Base-by-base conservation (phyloP, 495 filamentous ascomycete genomes). In the Amphirosellinia nigrospora region DNA sequence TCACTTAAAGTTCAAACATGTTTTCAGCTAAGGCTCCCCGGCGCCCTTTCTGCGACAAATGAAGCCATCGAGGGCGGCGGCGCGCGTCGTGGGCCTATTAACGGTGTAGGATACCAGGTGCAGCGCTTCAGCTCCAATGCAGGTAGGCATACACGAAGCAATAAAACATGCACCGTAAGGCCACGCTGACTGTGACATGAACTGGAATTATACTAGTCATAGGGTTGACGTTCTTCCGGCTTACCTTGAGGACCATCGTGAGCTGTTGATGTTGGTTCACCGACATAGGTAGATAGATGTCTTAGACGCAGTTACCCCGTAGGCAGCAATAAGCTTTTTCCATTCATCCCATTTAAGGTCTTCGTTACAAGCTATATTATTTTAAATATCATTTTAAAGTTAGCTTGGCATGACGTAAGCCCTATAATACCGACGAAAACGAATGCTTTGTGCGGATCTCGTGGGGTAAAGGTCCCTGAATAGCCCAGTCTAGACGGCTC, bases 71-170 rank as follows among this genome's bases (percentile, higher is more conserved):
- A 5, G 28, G 58, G 43, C 5, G 23, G 43, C 50, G 61, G 61
- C 61, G 61, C 61, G 61, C 50, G 43, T 64, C 28, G 19, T 46
- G 36, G 19, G 4, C 36, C 28, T 43, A 21, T 46, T 16, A 38
- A 34, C 21, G 36, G 28, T 30, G n/a, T 23, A 13, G 43, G 19
- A 64, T 48, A 50, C 61, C 43, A 50, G 61, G 16, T 50, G 10
- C n/a, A 19, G 19, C 61, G 21, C 61, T 64, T 64, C 61, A 64
- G 61, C 61, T 64, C 30, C 16, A 36, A 50, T 50, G 61, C 61
- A 48, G 28, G 61, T 1, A 62, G 39, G 43, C 1, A 46, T 46
- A 16, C 28, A 50, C 43, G 28, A 19, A 21, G n/a, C 61, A 64
- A 36, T 64, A 64, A 36, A 11, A 36, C 28, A 13, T 50, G 13